Percentiles rank a stretch among this genome's conserved stretches.
These are phyloP conservation scores for Termitomyces sp. DNA, from an alignment of 768 basidiomycete genomes.

Conservation along the genomic window DNA sequence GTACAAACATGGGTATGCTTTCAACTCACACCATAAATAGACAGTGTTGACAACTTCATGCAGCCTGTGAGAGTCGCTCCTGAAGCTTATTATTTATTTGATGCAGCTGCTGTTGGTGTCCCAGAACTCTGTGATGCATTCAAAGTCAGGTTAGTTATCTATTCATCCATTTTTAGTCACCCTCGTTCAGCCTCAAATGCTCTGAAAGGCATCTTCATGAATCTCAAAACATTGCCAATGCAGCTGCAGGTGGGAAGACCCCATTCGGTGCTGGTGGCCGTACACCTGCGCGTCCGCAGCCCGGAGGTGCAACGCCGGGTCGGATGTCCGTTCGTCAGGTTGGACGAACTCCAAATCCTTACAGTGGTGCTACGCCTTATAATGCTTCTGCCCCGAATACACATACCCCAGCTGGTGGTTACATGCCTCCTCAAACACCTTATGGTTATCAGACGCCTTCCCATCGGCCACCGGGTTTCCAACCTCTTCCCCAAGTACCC, in stretches of 20 bases:
- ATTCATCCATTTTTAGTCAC: slow-evolving; percentile 13
- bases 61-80: slow-evolving; percentile 86
- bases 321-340: slow-evolving; percentile 70
- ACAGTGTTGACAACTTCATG: slow-evolving; percentile 7
- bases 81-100: slow-evolving; percentile 85
- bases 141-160: slow-evolving; percentile 65
- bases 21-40: background rate
- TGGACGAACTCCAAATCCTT: slow-evolving; percentile 77
- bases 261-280: slow-evolving; percentile 72
- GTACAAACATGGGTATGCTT: slow-evolving; percentile 85
- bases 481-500: slow-evolving; percentile 38
- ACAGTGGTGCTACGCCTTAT: slow-evolving; percentile 45
- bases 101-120: slow-evolving; percentile 85
- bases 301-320: slow-evolving; percentile 73
- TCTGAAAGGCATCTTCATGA: slow-evolving; percentile 64
- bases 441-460: slow-evolving; percentile 49
- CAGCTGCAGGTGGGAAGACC: slow-evolving; percentile 64
- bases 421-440: slow-evolving; percentile 23
- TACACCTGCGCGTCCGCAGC: slow-evolving; percentile 61
- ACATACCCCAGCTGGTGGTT: slow-evolving; percentile 19
- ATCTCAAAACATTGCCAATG: slow-evolving; percentile 52
- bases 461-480: slow-evolving; percentile 33
- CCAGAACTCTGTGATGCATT: slow-evolving; percentile 95
- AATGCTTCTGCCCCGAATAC: slow-evolving; percentile 23
- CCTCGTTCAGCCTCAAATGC: slow-evolving; percentile 6